phyloP scores from a whole-genome alignment of 257 asterid species.

The Scutellaria galericulata region DNA sequence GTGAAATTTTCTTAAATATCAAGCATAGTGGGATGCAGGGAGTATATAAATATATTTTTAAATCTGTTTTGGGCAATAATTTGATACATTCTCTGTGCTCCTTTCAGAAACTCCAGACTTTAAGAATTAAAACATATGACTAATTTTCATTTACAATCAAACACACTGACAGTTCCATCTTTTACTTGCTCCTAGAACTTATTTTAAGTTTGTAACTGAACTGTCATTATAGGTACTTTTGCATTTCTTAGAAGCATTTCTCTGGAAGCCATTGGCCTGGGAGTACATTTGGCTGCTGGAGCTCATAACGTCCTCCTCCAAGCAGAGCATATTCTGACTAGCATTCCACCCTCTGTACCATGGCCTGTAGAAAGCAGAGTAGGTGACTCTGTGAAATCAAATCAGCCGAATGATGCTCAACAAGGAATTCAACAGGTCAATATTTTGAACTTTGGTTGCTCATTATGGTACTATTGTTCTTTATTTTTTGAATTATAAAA shows the following conservation, averaged over 20 bases:
- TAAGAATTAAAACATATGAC: conserved; percentile 11
- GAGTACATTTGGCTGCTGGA: conserved; percentile 96
- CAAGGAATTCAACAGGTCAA: conserved; percentile 95
- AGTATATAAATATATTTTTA: not conserved
- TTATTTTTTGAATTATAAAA: conserved; percentile 12
- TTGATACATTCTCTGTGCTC: not conserved
- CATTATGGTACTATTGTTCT: conserved; percentile 12
- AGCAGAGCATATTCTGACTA: conserved; percentile 84
- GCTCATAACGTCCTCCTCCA: conserved; percentile 92
- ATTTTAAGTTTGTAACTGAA: conserved; percentile 25
- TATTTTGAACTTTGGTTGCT: conserved; percentile 14
- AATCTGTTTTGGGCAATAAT: not conserved
- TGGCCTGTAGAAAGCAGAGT: conserved; percentile 67
- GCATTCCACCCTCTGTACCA: conserved; percentile 81
- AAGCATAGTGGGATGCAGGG: no score
- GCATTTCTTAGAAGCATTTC: conserved; percentile 94
- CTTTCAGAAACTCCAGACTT: not conserved
- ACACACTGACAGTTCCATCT: not conserved
- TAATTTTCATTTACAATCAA: not conserved
- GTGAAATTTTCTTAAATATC: no score
- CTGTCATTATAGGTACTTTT: conserved; percentile 66
- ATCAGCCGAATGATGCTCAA: conserved; percentile 92
- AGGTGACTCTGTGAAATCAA: conserved; percentile 64
- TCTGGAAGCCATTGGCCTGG: conserved; percentile 93
- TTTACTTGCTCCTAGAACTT: conserved; percentile 17